Conservation (phyloP, 164 flowering plant species). For the Cinnamomum chago region DNA sequence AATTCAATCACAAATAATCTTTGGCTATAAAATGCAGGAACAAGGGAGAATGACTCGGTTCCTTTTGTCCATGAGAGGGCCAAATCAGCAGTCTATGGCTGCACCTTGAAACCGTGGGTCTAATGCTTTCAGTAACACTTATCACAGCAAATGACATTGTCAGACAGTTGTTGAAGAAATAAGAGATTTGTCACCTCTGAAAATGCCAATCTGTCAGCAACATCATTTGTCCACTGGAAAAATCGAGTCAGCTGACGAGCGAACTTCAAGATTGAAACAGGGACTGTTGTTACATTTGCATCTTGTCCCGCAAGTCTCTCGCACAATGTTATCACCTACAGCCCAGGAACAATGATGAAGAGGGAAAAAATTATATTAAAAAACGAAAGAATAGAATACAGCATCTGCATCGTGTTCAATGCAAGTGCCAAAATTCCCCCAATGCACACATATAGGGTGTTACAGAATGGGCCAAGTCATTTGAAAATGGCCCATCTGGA, state of each 20-base stretch:
- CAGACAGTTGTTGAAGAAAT: background rate
- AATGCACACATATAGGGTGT: background rate
- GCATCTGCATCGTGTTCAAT: background rate
- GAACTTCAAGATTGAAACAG: slow-evolving; percentile 77
- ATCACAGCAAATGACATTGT: background rate
- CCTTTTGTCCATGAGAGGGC: too few species aligned
- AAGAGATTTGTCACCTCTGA: slow-evolving; percentile 64
- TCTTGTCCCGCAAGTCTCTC: slow-evolving; percentile 99
- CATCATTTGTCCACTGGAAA: slow-evolving; percentile 98
- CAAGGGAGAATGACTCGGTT: too few species aligned
- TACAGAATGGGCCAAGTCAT: background rate
- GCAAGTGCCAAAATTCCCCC: too few species aligned
- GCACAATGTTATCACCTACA: slow-evolving; percentile 88
- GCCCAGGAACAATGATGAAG: slow-evolving; percentile 1
- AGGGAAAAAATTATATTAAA: background rate
- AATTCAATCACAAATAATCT: too few species aligned
- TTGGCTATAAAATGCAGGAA: too few species aligned
- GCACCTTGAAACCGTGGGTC: background rate
- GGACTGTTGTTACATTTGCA: slow-evolving; percentile 96
- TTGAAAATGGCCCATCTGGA: too few species aligned
- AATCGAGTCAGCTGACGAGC: slow-evolving; percentile 82
- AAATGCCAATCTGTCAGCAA: slow-evolving; percentile 96
- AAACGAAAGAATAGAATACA: background rate
- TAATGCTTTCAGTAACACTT: background rate
- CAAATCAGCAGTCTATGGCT: too few species aligned